phyloP scores from a whole-genome alignment of 1,284 basidiomycete species.

The Cutaneotrichosporon curvatum region DNA sequence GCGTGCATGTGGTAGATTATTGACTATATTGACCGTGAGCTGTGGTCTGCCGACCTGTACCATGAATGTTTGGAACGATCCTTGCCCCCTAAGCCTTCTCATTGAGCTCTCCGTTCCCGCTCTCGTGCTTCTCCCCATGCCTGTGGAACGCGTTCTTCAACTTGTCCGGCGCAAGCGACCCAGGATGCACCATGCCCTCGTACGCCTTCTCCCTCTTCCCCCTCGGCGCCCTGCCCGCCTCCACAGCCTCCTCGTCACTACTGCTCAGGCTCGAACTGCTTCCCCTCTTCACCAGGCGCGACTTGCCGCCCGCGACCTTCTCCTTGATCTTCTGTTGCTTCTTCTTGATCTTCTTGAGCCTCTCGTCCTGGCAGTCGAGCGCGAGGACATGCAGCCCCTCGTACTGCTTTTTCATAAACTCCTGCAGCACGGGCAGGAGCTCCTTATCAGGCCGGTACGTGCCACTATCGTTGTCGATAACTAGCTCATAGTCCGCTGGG shows the following conservation, averaged over 20 bases:
- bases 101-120: too few species aligned
- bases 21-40: too few species aligned
- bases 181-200: slow-evolving; percentile 3
- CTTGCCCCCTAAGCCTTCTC: background rate
- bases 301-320: background rate
- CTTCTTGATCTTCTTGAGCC: slow-evolving; percentile 39
- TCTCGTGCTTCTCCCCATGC: background rate
- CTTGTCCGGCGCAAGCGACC: background rate
- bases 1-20: too few species aligned
- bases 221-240: background rate
- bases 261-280: background rate
- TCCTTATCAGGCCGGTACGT: slow-evolving; percentile 51
- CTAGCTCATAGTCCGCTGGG: slow-evolving; percentile 48
- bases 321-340: slow-evolving; percentile 18
- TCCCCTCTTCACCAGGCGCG: background rate
- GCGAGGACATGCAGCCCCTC: slow-evolving; percentile 56
- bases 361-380: slow-evolving; percentile 56
- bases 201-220: slow-evolving; percentile 3
- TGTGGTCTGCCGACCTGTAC: too few species aligned
- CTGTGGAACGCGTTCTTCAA: slow-evolving; percentile 1
- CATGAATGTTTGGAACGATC: too few species aligned
- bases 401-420: slow-evolving; percentile 58
- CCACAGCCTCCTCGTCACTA: slow-evolving; percentile 3
- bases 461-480: slow-evolving; percentile 53
- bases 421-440: slow-evolving; percentile 45